Conservation (phyloP, 2,329 filamentous ascomycete species). For the Lachnellula occidentalis region DNA sequence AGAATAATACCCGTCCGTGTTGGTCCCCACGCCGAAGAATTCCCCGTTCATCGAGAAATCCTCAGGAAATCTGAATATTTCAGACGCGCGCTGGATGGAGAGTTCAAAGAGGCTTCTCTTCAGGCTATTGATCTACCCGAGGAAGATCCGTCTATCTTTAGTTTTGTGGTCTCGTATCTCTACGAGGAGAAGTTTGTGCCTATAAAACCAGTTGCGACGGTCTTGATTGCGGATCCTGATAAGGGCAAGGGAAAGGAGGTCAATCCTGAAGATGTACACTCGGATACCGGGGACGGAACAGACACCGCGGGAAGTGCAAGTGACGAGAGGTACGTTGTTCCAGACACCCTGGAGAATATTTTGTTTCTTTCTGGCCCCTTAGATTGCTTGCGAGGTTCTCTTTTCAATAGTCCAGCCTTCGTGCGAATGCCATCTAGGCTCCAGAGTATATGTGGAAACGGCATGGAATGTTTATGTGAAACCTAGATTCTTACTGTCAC, state of each 20-base stretch:
- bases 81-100: constrained; percentile 42
- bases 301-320: constrained; percentile 32
- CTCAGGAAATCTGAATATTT: constrained; percentile 45
- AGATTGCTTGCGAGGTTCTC: too few relatives aligned
- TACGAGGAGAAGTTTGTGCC: constrained; percentile 44
- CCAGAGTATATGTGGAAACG: too few relatives aligned
- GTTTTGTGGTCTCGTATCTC: constrained; percentile 46
- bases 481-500: too few relatives aligned
- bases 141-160: constrained; percentile 46
- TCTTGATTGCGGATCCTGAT: constrained; percentile 30
- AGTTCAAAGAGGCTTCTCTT: constrained; percentile 41
- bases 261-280: constrained; percentile 22
- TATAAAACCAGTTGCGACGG: constrained; percentile 39
- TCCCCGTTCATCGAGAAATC: constrained; percentile 43
- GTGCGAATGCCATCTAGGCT: too few relatives aligned
- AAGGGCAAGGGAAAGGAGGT: constrained; percentile 41
- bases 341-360: not conserved
- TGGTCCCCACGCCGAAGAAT: constrained; percentile 41
- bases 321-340: constrained; percentile 31
- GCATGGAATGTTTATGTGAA: not conserved
- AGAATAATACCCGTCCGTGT: constrained; percentile 41
- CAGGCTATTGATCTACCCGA: constrained; percentile 45
- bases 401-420: too few relatives aligned
- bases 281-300: constrained; percentile 26
- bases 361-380: not conserved